Evolutionary conservation across 192 early-diverging fungal species (phyloP), one percentile per base, ranked within the genome.

Genomic region (Bifiguratus adelaidae): DNA sequence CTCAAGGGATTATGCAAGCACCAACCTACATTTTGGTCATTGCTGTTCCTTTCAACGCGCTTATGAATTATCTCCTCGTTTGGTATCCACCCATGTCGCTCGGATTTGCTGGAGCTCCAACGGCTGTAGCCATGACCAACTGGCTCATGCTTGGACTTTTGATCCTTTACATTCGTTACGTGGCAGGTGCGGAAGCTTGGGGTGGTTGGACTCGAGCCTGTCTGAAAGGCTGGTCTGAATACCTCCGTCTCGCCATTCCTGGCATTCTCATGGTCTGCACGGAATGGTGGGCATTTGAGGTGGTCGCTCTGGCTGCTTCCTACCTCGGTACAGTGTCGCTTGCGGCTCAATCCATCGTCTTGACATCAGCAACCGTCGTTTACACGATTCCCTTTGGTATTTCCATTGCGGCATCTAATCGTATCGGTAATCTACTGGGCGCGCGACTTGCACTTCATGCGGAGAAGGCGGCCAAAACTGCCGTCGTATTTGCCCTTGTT

Each of bases 51-150:
- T 41, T 91, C 36, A 90, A 91, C 52, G 55, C 85, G 0, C 44
- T 81, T 19, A 55, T 84, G 47, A 91, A 84, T 62, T 95, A 87
- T 41, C 26, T 73, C 1, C 60, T 98, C 18, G 89, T 96, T n/a
- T 90, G 79, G 73, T 74, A 76, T 36, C 65, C 70, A 11, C 48
- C 60, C n/a, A 49, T 78, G 12, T 58, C 74, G 1, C 38, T 95
- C 9, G 92, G 91, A 6, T 85, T 81, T 32, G 71, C 85, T 34
- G 95, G 95, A 20, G 86, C 92, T 0, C 88, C 93, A 0, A 58
- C 89, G 3, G 89, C 87, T 11, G 85, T 82, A 2, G 69, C 74
- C 4, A 72, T 87, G 11, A 84, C 78, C 7, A 85, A 88, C 63
- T 84, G 78, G 71, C 51, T 85, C 41, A 82, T 91, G 60, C 55